Base-by-base conservation (phyloP, 257 asterid genomes). In the Capsicum chinense region DNA sequence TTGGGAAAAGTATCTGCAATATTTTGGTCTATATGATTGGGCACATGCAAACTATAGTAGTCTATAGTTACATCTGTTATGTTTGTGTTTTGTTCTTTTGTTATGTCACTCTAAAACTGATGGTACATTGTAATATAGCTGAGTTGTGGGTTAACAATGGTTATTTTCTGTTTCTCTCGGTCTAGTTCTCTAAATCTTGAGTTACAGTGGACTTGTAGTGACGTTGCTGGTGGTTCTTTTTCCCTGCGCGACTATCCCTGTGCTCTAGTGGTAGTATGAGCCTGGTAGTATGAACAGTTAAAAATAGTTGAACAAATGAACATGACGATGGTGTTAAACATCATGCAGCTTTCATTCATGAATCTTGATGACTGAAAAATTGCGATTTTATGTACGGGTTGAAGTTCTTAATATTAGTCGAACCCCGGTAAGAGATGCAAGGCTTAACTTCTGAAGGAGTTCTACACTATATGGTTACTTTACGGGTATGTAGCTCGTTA, bases 41-140 rank as follows among this genome's bases (percentile, higher is more conserved):
- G 47, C 80, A 73, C 56, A 73, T 73, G 60, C 60, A 21, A 50
- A 12, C 80, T 21, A 50, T 50, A 50, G 7, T 12, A 48, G 80
- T 5, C 39, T 66, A 33, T 13, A 35, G 33, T 71, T 71, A 47
- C 9, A 26, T 71, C 17, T 71, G 58, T 71, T 73, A 19, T 73
- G 58, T 21, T 73, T 6, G 60, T 21, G 81, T 74, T 74, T 50
- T 74, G 44, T 50, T 74, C 48, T 73, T 70, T 74, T 74, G 19
- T 50, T 14, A 74, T 74, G n/a, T 74, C 80, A 74, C 13, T 12
- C n/a, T 50, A 13, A 13, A 3, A 21, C 81, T 15, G 39, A 50
- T 19, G 81, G 19, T 21, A 60, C 50, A 12, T 12, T 78, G 81
- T 78, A 78, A 54, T 54, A 26, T 78, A 78, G 8, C 50, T 14